These are phyloP conservation scores for Ambispora gerdemannii DNA, from an alignment of 192 early-diverging fungal species.

Conservation along the genomic window DNA sequence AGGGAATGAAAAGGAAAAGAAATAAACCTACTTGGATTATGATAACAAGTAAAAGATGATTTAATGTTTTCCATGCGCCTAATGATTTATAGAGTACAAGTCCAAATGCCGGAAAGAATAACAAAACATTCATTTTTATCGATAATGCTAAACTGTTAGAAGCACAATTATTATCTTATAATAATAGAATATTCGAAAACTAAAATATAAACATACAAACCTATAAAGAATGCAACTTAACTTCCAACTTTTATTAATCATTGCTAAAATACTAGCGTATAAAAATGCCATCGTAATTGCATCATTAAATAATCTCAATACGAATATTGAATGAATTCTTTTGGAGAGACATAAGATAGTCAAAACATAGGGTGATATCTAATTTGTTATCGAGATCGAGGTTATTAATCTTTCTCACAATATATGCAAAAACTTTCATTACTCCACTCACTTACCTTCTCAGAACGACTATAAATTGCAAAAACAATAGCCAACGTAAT, in stretches of 20 bases:
- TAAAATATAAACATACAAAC: slow-evolving; percentile 38
- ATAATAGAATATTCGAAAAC: neutral
- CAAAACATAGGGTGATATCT: slow-evolving; percentile 67
- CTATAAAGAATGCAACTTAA: slow-evolving; percentile 62
- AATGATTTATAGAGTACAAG: slow-evolving; percentile 55
- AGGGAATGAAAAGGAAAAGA: no score
- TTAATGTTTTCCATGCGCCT: slow-evolving; percentile 46
- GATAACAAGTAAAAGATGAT: slow-evolving; percentile 43
- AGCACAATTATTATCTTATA: neutral
- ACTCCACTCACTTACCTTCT: slow-evolving; percentile 31
- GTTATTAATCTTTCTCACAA: neutral
- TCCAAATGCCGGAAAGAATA: slow-evolving; percentile 87
- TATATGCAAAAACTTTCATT: neutral
- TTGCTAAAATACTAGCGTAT: slow-evolving; percentile 63
- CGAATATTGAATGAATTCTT: slow-evolving; percentile 91
- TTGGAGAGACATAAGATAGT: slow-evolving; percentile 68
- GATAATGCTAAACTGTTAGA: slow-evolving; percentile 71
- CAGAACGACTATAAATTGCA: slow-evolving; percentile 59
- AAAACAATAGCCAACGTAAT: slow-evolving; percentile 64
- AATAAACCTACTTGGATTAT: slow-evolving; percentile 47
- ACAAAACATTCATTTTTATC: slow-evolving; percentile 92
- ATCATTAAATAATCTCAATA: slow-evolving; percentile 92
- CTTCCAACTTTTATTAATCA: slow-evolving; percentile 52
- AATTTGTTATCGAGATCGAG: slow-evolving; percentile 6
- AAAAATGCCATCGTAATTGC: slow-evolving; percentile 83